phyloP scores from a whole-genome alignment of 225 moss, liverwort and hornwort species.

The Ulota crispa region DNA sequence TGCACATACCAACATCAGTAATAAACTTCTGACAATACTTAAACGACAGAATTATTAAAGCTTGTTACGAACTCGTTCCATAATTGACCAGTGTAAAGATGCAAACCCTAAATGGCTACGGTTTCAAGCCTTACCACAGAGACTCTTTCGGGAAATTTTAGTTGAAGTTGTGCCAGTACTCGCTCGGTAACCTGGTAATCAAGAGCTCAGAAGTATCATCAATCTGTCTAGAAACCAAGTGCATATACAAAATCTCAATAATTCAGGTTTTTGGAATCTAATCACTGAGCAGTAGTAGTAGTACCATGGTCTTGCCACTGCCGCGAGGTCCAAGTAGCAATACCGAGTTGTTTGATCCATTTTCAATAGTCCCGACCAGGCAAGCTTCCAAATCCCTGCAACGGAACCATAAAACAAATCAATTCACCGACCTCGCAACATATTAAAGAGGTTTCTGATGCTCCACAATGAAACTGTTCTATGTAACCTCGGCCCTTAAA shows the following conservation, averaged over 20 bases:
- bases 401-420: neutral
- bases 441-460: neutral
- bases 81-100: neutral
- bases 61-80: neutral
- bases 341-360: slow-evolving; percentile 86
- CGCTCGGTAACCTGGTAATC: slow-evolving; percentile 74
- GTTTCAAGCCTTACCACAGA: slow-evolving; percentile 50
- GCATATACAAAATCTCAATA: neutral
- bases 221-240: neutral
- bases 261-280: neutral
- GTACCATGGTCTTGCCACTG: slow-evolving; percentile 90
- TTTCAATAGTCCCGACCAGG: slow-evolving; percentile 67
- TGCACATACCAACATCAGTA: slow-evolving; percentile 26
- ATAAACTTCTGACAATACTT: slow-evolving; percentile 3
- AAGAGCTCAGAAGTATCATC: neutral
- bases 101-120: neutral
- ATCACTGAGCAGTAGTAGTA: neutral
- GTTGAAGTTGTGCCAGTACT: slow-evolving; percentile 72
- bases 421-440: neutral
- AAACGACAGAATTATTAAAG: neutral
- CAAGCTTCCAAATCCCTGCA: slow-evolving; percentile 70
- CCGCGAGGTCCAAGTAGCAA: slow-evolving; percentile 93
- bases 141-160: slow-evolving; percentile 62
- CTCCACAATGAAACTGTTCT: neutral
- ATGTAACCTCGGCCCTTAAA: neutral